Evolutionary conservation across 2,329 filamentous ascomycete genomes (phyloP), one percentile per base, ranked within the genome.

Genomic region (Fusarium sororula): DNA sequence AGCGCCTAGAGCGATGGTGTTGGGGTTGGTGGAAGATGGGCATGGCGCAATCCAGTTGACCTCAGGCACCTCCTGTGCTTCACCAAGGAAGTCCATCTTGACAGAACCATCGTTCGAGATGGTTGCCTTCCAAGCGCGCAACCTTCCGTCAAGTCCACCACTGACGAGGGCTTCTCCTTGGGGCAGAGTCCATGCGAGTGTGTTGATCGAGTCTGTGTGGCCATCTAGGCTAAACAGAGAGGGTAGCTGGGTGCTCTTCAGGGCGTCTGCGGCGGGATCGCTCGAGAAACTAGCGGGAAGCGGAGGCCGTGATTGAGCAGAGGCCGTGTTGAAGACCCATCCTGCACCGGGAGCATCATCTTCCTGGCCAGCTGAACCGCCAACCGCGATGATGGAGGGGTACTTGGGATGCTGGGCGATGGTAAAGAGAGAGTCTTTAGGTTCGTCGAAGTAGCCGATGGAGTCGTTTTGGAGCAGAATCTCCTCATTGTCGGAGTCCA

Each of bases 371-470:
- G 91, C 90, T 63, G 88, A 89, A 73, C 95, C 96, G 69, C 96
- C 96, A 0, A 96, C 98, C 7, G 95, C 93, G 68, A 98, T 87
- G 68, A 98, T 91, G 26, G 91, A 87, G 11, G 92, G 90, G 80
- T 93, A 88, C 12, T 91, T 86, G 8, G 96, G 96, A 82, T 99
- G 96, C 81, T 98, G 94, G 24, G 96, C 94, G 81, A 99, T 96
- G 83, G 94, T 91, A 86, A 98, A 99, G 79, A 99, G 93, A 69
- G 93, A 95, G 87, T 98, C 95, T 77, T 91, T 93, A 85, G 98
- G 94, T 41, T 85, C 83, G 85, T 98, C 96, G 80, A 98, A 98
- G 86, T 97, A 96, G 68, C 94, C 96, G 75, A 92, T 87, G 75
- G 94, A 97, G 87, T 99, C 96, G 87, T 98, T 99, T 72, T 96